These are phyloP conservation scores for Sporisorium exsertum DNA, from an alignment of 1,284 basidiomycete genomes.

Conservation along the genomic window DNA sequence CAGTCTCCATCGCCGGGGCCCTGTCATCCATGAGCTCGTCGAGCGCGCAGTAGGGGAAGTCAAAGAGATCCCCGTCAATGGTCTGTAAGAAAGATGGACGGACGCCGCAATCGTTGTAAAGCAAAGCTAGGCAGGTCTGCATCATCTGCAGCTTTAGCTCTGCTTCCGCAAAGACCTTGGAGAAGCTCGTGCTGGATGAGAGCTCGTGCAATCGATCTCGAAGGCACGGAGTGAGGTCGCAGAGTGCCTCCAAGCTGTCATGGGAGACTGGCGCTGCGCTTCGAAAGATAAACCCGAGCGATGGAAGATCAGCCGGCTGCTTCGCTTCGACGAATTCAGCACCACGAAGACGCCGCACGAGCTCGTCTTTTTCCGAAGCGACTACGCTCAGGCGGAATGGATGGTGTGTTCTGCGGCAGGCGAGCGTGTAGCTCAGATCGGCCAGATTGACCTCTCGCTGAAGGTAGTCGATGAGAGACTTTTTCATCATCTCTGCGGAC, in stretches of 20 bases:
- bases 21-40: neutral
- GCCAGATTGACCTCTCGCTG: constrained; percentile 29
- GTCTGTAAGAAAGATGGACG: neutral
- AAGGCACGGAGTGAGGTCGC: constrained; percentile 1
- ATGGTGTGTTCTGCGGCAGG: constrained; percentile 41
- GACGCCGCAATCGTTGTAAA: constrained; percentile 26
- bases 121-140: constrained; percentile 21
- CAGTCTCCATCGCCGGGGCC: neutral
- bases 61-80: neutral
- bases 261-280: neutral
- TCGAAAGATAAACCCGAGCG: constrained; percentile 8
- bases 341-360: constrained; percentile 21
- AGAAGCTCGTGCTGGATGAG: neutral
- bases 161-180: neutral
- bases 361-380: constrained; percentile 40
- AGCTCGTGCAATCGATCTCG: constrained; percentile 11
- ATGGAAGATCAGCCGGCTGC: constrained; percentile 10
- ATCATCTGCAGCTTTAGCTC: neutral
- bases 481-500: constrained; percentile 31
- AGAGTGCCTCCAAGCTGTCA: neutral
- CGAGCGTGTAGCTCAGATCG: constrained; percentile 46
- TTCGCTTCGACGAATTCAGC: constrained; percentile 23
- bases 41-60: neutral
- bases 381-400: constrained; percentile 38
- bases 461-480: constrained; percentile 39